phyloP scores from a whole-genome alignment of 495 filamentous ascomycete genomes.

The Parathielavia appendiculata region DNA sequence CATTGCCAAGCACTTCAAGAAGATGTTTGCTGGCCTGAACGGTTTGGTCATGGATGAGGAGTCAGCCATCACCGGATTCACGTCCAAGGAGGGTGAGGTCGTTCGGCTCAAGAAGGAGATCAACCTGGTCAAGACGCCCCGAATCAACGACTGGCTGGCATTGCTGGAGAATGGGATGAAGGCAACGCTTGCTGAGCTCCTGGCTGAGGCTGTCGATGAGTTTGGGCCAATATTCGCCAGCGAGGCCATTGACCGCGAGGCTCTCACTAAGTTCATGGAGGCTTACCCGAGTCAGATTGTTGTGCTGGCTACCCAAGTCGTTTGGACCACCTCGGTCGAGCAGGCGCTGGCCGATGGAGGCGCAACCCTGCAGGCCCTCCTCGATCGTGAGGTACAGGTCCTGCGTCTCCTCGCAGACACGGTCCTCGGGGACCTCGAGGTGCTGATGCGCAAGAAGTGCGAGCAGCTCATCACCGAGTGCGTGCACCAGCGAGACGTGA shows the following conservation, averaged over 20 bases:
- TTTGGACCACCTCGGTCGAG: slow-evolving; percentile 85
- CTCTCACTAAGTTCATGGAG: slow-evolving; percentile 70
- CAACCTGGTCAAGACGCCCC: slow-evolving; percentile 83
- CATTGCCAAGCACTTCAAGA: slow-evolving; percentile 96
- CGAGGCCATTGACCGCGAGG: slow-evolving; percentile 56
- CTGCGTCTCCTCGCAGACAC: slow-evolving; percentile 78
- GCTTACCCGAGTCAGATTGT: slow-evolving; percentile 90
- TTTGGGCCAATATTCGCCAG: slow-evolving; percentile 66
- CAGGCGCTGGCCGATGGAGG: slow-evolving; percentile 66
- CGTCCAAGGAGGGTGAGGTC: slow-evolving; percentile 91
- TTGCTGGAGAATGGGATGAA: slow-evolving; percentile 93
- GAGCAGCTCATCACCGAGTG: slow-evolving; percentile 99
- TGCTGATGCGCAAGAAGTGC: slow-evolving; percentile 87
- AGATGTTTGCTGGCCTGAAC: slow-evolving; percentile 97
- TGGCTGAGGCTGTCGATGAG: slow-evolving; percentile 77
- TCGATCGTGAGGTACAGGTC: slow-evolving; percentile 70
- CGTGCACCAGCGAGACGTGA: slow-evolving; percentile 91
- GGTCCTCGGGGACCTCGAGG: slow-evolving; percentile 85
- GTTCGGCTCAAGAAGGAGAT: slow-evolving; percentile 84
- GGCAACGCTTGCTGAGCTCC: slow-evolving; percentile 79
- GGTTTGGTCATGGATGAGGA: slow-evolving; percentile 90
- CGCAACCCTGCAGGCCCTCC: slow-evolving; percentile 57
- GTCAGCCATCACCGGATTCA: slow-evolving; percentile 80
- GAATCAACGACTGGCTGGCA: slow-evolving; percentile 96
- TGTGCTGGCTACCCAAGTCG: slow-evolving; percentile 89